Base-by-base conservation (phyloP, 495 filamentous ascomycete genomes). In the Penicillium waksmanii region DNA sequence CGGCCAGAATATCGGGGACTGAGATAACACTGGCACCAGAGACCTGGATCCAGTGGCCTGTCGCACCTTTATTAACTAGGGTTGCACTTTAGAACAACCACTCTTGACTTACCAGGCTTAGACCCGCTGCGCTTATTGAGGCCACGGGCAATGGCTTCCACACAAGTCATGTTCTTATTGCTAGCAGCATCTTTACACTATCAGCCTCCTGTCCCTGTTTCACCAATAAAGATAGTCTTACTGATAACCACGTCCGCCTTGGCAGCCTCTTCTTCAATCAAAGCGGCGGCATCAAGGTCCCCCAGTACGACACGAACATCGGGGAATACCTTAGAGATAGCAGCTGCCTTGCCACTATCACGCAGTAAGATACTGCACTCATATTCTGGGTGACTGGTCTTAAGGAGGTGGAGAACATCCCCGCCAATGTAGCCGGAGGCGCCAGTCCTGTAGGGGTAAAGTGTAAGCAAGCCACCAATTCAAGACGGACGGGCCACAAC, bases 351-450 rank as follows among this genome's bases (percentile, higher is more conserved):
- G 36, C 78, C 78, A 46, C 77, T 74, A 60, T 83, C 83, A 12
- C 89, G 81, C 25, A 89, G 81, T 8, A 91, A 70, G 18, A 80
- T 74, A 15, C 81, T 82, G 66, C 82, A 80, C 25, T 86, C 75
- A 57, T 82, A 84, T 11, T 90, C 81, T 0, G 86, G 87, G 61
- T 89, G 82, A 13, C 82, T 71, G 5, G 77, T 66, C 25, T 72
- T 65, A 10, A 91, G 68, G 8, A 70, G 72, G 55, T 84, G 80
- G 38, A 90, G 78, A 40, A 79, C 74, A 62, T 90, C 84, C 17
- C 89, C 87, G 38, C 87, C 88, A 60, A 90, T 86, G 66, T 89
- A 91, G 52, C 88, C 88, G 56, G 78, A 85, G 12, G 75, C 78
- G 46, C 86, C 84, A 17, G 75, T 81, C 23, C 81, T 82, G 23